Base-by-base conservation (phyloP, 2,329 filamentous ascomycete genomes). In the Graphiopsis chlorocephala region DNA sequence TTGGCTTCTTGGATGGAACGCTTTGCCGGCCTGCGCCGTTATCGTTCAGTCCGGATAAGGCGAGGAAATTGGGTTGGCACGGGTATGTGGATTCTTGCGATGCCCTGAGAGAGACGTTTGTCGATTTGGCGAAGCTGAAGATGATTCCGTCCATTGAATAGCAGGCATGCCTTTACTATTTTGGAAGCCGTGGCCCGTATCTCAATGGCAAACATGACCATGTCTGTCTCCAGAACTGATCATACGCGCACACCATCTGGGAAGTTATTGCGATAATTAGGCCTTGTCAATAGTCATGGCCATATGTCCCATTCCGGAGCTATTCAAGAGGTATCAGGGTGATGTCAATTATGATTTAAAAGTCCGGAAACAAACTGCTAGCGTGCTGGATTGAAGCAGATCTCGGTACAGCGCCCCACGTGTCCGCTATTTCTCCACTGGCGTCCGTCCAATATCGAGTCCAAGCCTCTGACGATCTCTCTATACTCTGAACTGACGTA, bases 31-130 rank as follows among this genome's bases (percentile, higher is more conserved):
- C 72, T 6, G 73, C 69, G 1, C 69, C 72, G 17, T 48, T 73
- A 17, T 64, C 68, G 47, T 71, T 68, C 45, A 74, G 77, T 25
- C 80, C 81, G 78, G 78, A 79, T 66, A 83, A 83, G 68, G 76
- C 76, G 33, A 75, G 78, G 26, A 80, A 81, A 67, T 67, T 80
- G 64, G 81, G 81, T 0, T 83, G 79, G 77, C 76, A 79, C 70
- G 81, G 81, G 0, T 80, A 78, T 63, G 80, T 82, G 10, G 80
- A 83, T 62, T 78, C 78, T 1, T 74, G 72, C 11, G 80, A 83
- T 58, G 77, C 76, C 17, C 74, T 83, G 10, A 71, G 72, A 31
- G 75, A 81, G 60, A 78, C 80, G 2, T 74, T 82, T 57, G 67
- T 74, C 3, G 78, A 82, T 38, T 78, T 82, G 69, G 78, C 71